Percentiles rank a stretch among this genome's conserved stretches.
phyloP scores from a whole-genome alignment of 441 rosid genomes.

The Populus hybrid region DNA sequence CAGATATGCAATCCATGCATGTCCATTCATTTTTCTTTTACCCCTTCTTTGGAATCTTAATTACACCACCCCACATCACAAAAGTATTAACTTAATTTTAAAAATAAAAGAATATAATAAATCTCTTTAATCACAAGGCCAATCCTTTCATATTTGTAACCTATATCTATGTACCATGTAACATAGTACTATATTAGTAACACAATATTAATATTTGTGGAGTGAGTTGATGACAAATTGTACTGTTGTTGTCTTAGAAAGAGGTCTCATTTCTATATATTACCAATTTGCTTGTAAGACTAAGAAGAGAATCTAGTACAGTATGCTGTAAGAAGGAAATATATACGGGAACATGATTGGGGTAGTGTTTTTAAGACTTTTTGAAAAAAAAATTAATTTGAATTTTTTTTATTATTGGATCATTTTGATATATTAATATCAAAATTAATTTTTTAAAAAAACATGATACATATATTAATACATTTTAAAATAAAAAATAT shows the following conservation, averaged over 20 bases:
- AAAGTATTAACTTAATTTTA: neutral
- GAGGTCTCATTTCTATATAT: neutral
- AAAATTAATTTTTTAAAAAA: no score
- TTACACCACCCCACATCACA: neutral
- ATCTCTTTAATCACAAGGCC: neutral
- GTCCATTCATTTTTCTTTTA: neutral
- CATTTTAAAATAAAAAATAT: no score
- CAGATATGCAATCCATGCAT: neutral
- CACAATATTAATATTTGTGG: no score
- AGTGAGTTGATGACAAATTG: neutral
- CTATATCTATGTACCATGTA: neutral
- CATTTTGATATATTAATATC: no score
- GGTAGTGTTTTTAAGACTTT: no score
- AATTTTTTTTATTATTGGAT: no score
- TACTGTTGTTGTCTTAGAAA: neutral
- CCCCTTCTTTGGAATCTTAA: neutral
- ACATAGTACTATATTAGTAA: neutral
- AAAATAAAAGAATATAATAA: no score
- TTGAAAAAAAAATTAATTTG: no score
- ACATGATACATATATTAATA: no score
- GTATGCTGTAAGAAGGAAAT: no score
- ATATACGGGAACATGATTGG: neutral
- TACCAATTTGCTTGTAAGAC: neutral
- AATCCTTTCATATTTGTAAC: neutral
- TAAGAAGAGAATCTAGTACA: neutral